Percentiles rank a stretch among this genome's conserved stretches.
Evolutionary conservation across 2,329 filamentous ascomycete genomes (phyloP).

Genomic region (Ceratocystis colombiana): DNA sequence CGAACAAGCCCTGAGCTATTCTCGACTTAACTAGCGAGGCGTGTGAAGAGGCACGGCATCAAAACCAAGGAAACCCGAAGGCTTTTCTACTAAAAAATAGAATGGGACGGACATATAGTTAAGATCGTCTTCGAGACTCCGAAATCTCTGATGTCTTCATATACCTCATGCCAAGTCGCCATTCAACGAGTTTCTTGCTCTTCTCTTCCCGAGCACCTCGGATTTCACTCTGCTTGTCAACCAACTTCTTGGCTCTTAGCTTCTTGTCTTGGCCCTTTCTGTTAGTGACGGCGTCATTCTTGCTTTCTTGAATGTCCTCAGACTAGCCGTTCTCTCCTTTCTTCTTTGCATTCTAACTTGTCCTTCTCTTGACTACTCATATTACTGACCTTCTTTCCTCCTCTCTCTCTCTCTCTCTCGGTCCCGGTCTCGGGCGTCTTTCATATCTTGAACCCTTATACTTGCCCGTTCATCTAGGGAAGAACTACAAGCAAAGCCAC

Average conservation of each 20-base stretch:
- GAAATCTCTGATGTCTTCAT: neutral
- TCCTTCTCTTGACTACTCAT: neutral
- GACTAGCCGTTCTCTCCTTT: neutral
- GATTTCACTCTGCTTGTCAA: neutral
- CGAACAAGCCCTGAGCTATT: constrained; percentile 1
- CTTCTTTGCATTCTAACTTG: neutral
- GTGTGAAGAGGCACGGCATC: constrained; percentile 1
- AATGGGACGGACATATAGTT: neutral
- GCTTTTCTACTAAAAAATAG: constrained; percentile 1
- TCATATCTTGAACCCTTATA: too few relatives aligned
- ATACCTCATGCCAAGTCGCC: neutral
- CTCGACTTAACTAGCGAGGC: constrained; percentile 11
- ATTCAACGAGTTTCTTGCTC: neutral
- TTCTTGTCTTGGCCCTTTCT: neutral
- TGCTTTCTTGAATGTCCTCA: neutral
- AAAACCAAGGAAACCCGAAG: neutral
- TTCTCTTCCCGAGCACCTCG: neutral
- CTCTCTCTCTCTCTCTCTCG: neutral
- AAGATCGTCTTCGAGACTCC: neutral
- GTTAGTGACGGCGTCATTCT: neutral
- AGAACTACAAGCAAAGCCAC: too few relatives aligned
- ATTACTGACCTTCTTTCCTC: neutral
- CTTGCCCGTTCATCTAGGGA: neutral
- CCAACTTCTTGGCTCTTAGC: neutral
- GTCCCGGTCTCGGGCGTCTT: neutral